These are phyloP conservation scores for Parasitella parasitica DNA, from an alignment of 371 early-diverging fungal species.

Conservation along the genomic window DNA sequence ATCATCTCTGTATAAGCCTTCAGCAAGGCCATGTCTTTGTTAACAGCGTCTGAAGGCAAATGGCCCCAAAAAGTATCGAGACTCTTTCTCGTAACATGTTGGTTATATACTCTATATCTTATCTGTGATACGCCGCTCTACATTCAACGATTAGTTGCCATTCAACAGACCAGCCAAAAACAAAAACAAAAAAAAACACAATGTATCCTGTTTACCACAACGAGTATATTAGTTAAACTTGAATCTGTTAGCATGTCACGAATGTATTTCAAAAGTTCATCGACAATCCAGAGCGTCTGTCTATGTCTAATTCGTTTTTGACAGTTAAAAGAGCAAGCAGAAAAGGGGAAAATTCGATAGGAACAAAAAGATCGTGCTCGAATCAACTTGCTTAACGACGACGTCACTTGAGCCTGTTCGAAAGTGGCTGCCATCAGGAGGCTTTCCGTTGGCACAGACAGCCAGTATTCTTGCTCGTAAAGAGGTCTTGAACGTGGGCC, in stretches of 20 bases:
- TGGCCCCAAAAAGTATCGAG: conserved; percentile 19
- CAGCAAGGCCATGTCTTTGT: conserved; percentile 23
- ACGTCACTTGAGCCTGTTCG: neutral
- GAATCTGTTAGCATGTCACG: conserved; percentile 47
- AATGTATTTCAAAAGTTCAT: conserved; percentile 13
- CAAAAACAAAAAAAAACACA: too few relatives aligned
- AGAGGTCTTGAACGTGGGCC: too few relatives aligned
- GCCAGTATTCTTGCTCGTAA: too few relatives aligned
- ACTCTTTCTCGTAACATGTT: conserved; percentile 22
- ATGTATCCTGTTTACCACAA: conserved; percentile 32
- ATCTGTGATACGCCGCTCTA: conserved; percentile 52
- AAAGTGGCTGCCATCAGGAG: too few relatives aligned
- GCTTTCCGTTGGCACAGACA: too few relatives aligned
- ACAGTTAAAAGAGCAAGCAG: neutral
- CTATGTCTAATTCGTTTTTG: neutral
- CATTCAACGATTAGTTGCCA: neutral
- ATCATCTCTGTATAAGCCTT: conserved; percentile 32
- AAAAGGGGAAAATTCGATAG: neutral
- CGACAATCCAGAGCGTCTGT: neutral
- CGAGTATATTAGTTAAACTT: conserved; percentile 52
- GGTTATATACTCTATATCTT: conserved; percentile 46
- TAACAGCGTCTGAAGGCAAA: conserved; percentile 3
- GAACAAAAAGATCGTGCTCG: neutral
- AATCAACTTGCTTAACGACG: neutral
- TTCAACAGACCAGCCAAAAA: too few relatives aligned